phyloP scores from a whole-genome alignment of 345 rosid species.

The Carallia brachiata region DNA sequence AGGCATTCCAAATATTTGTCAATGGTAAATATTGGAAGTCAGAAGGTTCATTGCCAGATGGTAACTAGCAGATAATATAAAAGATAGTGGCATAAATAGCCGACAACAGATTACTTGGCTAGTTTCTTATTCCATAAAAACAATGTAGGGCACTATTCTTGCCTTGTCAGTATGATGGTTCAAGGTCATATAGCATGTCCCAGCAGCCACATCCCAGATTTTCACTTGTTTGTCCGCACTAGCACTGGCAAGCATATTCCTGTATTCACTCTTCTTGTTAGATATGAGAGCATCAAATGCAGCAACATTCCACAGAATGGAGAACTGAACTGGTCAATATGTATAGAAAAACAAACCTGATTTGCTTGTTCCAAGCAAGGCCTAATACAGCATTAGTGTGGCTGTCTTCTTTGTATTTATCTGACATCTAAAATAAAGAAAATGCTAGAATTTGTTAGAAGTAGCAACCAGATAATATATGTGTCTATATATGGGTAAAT shows the following conservation, averaged over 20 bases:
- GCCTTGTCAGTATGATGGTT: slow-evolving; percentile 89
- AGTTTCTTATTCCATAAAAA: slow-evolving; percentile 18
- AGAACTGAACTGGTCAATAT: background rate
- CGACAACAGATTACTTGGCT: no score
- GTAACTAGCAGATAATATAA: no score
- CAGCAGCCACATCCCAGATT: slow-evolving; percentile 89
- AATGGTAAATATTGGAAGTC: background rate
- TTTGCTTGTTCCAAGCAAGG: slow-evolving; percentile 97
- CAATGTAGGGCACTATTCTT: slow-evolving; percentile 15
- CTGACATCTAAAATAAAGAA: slow-evolving; percentile 32
- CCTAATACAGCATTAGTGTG: slow-evolving; percentile 89
- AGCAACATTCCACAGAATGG: slow-evolving; percentile 8
- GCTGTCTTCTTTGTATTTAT: slow-evolving; percentile 77
- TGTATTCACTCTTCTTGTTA: slow-evolving; percentile 22
- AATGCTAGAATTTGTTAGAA: background rate
- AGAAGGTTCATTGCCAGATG: background rate
- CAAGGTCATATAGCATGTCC: slow-evolving; percentile 69
- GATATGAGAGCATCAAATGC: background rate
- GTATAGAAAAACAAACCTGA: slow-evolving; percentile 48
- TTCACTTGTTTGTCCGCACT: slow-evolving; percentile 85
- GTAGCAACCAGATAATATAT: background rate
- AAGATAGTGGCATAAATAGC: no score
- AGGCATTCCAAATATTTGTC: no score
- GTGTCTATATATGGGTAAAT: no score
- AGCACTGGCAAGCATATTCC: slow-evolving; percentile 93